phyloP scores from a whole-genome alignment of 768 basidiomycete species.

The Megacollybia marginata region DNA sequence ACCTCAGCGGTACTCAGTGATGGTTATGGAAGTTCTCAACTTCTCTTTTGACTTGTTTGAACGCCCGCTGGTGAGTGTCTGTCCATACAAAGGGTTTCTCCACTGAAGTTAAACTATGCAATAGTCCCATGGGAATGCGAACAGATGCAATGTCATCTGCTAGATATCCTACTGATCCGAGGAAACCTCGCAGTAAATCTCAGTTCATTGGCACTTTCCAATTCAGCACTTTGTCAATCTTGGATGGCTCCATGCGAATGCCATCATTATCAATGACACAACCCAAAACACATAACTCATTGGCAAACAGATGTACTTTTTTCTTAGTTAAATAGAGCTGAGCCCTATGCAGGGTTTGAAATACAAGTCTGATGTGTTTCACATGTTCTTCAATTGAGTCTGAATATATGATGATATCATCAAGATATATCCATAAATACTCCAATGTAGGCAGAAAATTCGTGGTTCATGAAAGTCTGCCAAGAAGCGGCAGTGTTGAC shows the following conservation, averaged over 20 bases:
- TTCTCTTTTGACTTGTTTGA: slow-evolving; percentile 26
- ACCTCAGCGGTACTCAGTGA: slow-evolving; percentile 13
- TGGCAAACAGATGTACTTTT: slow-evolving; percentile 15
- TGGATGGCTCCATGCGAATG: slow-evolving; percentile 31
- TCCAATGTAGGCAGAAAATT: slow-evolving; percentile 27
- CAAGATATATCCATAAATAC: slow-evolving; percentile 24
- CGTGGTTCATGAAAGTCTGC: slow-evolving; percentile 36
- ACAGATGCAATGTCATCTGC: slow-evolving; percentile 17
- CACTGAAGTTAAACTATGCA: slow-evolving; percentile 14
- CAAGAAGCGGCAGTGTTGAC: slow-evolving; percentile 31
- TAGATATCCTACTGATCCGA: slow-evolving; percentile 28
- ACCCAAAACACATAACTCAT: slow-evolving; percentile 24
- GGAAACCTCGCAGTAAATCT: slow-evolving; percentile 21
- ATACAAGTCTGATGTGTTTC: slow-evolving; percentile 13
- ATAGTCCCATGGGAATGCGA: slow-evolving; percentile 21
- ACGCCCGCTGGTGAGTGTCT: slow-evolving; percentile 18
- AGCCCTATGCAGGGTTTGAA: too few species aligned
- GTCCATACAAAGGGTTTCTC: slow-evolving; percentile 18
- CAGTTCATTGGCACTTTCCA: slow-evolving; percentile 1
- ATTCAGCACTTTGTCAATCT: slow-evolving; percentile 25
- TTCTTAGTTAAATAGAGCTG: slow-evolving; percentile 20
- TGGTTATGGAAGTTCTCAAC: slow-evolving; percentile 11
- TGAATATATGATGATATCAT: slow-evolving; percentile 23
- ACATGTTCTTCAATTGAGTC: slow-evolving; percentile 23
- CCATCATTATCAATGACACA: slow-evolving; percentile 24